Percentiles rank a stretch among this genome's conserved stretches.
These are phyloP conservation scores for Teunomyces stri DNA, from an alignment of 805 yeast species.

Conservation along the genomic window DNA sequence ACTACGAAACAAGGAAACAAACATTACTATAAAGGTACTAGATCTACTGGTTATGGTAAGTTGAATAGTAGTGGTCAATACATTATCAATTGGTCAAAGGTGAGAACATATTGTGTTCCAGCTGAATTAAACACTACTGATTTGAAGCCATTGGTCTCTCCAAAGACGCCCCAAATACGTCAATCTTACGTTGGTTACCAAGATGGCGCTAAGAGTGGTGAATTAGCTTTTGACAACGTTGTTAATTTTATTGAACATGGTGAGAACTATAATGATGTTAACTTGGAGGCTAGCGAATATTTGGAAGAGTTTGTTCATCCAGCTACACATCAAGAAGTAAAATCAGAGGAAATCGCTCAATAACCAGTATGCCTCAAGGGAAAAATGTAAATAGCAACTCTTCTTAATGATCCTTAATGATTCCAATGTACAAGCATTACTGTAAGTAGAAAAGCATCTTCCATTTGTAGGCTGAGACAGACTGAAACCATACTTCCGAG, in stretches of 20 bases:
- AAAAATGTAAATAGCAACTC: neutral
- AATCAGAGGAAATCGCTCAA: constrained; percentile 7
- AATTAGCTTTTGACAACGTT: constrained; percentile 67
- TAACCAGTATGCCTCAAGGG: neutral
- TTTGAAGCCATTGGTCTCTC: constrained; percentile 76
- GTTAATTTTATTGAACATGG: constrained; percentile 79
- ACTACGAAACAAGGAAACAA: constrained; percentile 95
- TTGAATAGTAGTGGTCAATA: constrained; percentile 74
- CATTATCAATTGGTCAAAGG: constrained; percentile 77
- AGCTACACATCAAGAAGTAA: constrained; percentile 14
- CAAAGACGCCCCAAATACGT: constrained; percentile 64
- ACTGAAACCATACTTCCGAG: neutral
- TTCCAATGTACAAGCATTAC: neutral
- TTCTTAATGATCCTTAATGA: constrained; percentile 3
- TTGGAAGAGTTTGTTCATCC: constrained; percentile 38
- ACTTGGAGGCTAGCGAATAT: constrained; percentile 33
- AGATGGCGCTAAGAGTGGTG: constrained; percentile 72
- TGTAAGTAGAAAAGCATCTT: neutral
- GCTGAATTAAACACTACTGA: constrained; percentile 31
- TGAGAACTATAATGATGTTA: constrained; percentile 39
- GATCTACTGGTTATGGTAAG: constrained; percentile 89
- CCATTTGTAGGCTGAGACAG: too few relatives aligned
- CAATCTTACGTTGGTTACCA: constrained; percentile 68
- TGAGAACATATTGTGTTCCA: constrained; percentile 89
- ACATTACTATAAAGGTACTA: constrained; percentile 92